Conservation (phyloP, 2,329 filamentous ascomycete species). For the Aspergillus spinulosporus region DNA sequence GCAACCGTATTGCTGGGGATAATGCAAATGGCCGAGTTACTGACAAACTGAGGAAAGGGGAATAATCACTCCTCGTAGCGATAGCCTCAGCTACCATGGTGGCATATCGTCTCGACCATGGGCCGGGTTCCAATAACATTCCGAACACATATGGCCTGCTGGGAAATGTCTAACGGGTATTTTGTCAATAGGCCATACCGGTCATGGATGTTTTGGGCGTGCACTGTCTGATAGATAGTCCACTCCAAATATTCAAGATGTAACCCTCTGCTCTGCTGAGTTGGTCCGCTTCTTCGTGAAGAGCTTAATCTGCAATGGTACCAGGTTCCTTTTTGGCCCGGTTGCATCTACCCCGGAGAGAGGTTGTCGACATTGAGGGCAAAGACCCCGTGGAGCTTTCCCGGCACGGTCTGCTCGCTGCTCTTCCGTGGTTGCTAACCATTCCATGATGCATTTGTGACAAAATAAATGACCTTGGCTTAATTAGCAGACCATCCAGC, state of each 20-base stretch:
- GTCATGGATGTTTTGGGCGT: too few species aligned
- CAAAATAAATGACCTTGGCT: constrained; percentile 62
- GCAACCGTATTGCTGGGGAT: too few species aligned
- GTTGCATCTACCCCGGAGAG: constrained; percentile 39
- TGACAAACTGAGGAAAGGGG: too few species aligned
- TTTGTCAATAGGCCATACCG: too few species aligned
- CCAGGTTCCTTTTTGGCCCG: constrained; percentile 38
- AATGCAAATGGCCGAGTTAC: too few species aligned
- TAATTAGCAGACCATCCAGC: constrained; percentile 11
- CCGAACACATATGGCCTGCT: too few species aligned
- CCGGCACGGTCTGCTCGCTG: constrained; percentile 38
- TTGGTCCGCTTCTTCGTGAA: constrained; percentile 22
- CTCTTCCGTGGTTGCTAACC: constrained; percentile 58
- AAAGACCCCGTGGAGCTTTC: constrained; percentile 40
- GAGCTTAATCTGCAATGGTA: constrained; percentile 43
- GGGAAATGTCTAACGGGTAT: too few species aligned
- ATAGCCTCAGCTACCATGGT: too few species aligned
- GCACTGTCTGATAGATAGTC: too few species aligned
- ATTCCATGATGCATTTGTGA: constrained; percentile 62
- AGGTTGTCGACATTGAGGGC: constrained; percentile 48
- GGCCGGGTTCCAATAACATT: too few species aligned
- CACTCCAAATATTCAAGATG: neutral
- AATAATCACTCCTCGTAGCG: too few species aligned
- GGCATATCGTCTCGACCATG: too few species aligned
- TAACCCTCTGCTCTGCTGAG: neutral